Evolutionary conservation across 2,329 filamentous ascomycete species (phyloP), one percentile per base, ranked within the genome.

Genomic region (Chrysoporthe deuterocubensis): DNA sequence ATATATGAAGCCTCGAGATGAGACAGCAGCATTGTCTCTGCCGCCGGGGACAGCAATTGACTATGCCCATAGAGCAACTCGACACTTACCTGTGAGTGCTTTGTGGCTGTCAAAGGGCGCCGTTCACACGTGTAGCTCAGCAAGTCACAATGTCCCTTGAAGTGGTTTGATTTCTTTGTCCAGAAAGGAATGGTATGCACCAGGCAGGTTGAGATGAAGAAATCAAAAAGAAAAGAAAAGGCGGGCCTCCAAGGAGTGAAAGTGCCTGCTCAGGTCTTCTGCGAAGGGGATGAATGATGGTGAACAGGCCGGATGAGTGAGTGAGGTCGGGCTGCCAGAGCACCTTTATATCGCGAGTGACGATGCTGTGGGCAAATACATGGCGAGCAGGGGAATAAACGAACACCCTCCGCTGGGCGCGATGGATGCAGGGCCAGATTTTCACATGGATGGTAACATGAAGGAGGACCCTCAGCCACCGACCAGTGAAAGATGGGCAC

Each of bases 131-230:
- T 3, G 26, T 26, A 26, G 26, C n/a, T 67, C 21, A 52, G 66
- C 58, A 69, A 65, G 54, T 52, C 46, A 65, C 58, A 42, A 67
- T 64, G 64, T 71, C 67, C 75, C 14, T 61, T 37, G 43, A 71
- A 67, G 64, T 71, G 73, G 73, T 68, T 73, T 66, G 64, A 69
- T 72, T 72, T 76, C 58, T 70, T 57, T 65, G 56, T 60, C 32
- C 21, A 71, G 75, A 32, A 80, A 76, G 75, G 76, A 78, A 75
- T 71, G 75, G 78, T 76, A 74, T 82, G 81, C 80, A 74, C 81
- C 81, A 79, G 81, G 80, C 81, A 76, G 73, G 56, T 69, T 75
- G 70, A 71, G 71, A 69, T 60, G 74, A 75, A 67, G 70, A 68
- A 72, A 70, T 67, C 71, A 68, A 73, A 69, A 69, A 68, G 72